Conservation (phyloP, 495 filamentous ascomycete genomes). For the Neurospora cerealis region DNA sequence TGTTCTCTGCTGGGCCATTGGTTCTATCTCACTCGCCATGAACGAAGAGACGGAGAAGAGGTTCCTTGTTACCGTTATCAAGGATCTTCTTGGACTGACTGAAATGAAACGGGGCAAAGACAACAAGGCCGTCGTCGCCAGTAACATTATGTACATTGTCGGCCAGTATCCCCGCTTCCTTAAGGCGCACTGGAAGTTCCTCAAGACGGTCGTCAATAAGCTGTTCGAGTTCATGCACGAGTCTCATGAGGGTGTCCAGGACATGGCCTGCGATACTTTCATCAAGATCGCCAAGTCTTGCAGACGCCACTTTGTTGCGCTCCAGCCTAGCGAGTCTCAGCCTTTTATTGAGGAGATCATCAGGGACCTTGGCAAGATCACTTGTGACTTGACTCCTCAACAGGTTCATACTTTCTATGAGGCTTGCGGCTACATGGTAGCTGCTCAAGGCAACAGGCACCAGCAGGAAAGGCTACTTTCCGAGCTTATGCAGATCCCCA, state of each 20-base stretch:
- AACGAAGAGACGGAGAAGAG: slow-evolving; percentile 98
- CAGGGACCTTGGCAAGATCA: slow-evolving; percentile 87
- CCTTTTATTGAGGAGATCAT: slow-evolving; percentile 99
- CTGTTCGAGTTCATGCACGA: slow-evolving; percentile 99
- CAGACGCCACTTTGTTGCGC: slow-evolving; percentile 89
- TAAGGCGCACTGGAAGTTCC: slow-evolving; percentile 98
- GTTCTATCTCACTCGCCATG: slow-evolving; percentile 97
- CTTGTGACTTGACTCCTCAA: slow-evolving; percentile 85
- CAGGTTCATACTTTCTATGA: slow-evolving; percentile 99
- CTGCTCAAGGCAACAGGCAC: slow-evolving; percentile 85
- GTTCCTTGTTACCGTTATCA: slow-evolving; percentile 96
- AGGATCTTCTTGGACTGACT: slow-evolving; percentile 93
- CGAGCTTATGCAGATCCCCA: slow-evolving; percentile 89
- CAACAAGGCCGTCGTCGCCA: slow-evolving; percentile 97
- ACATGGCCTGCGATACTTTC: slow-evolving; percentile 99
- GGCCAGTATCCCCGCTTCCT: slow-evolving; percentile 96
- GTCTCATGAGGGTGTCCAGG: slow-evolving; percentile 97
- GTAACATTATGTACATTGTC: slow-evolving; percentile 99
- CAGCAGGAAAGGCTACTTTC: slow-evolving; percentile 83
- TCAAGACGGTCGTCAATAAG: slow-evolving; percentile 99
- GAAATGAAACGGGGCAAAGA: slow-evolving; percentile 99
- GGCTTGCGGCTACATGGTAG: slow-evolving; percentile 98
- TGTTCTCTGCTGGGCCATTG: slow-evolving; percentile 98
- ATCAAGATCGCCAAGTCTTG: slow-evolving; percentile 99
- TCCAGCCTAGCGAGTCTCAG: slow-evolving; percentile 89